phyloP scores from a whole-genome alignment of 495 filamentous ascomycete species.

The Talaromyces nanjingensis region DNA sequence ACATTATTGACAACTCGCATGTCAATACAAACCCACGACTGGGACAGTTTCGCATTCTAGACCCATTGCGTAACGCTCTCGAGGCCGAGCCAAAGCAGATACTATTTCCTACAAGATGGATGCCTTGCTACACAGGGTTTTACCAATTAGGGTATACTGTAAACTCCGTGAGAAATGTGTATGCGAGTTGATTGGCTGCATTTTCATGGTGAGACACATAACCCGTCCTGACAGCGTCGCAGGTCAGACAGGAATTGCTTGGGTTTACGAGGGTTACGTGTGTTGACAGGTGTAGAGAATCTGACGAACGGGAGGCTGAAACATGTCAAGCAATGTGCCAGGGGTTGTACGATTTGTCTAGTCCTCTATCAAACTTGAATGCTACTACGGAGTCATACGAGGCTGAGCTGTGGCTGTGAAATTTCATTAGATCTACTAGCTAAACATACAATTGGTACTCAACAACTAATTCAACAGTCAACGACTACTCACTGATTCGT shows the following conservation, averaged over 20 bases:
- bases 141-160: background rate
- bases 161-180: background rate
- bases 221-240: background rate
- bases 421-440: slow-evolving; percentile 6
- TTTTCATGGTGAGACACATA: background rate
- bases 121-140: background rate
- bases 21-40: background rate
- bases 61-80: background rate
- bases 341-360: background rate
- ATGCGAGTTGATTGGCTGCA: background rate
- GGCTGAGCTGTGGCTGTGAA: background rate
- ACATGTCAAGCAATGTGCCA: background rate
- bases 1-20: background rate
- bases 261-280: background rate
- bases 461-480: background rate
- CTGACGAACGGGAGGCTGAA: background rate
- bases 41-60: slow-evolving; percentile 1
- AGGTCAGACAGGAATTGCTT: background rate
- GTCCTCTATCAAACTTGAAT: too few species aligned
- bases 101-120: background rate
- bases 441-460: slow-evolving; percentile 5
- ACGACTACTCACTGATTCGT: background rate
- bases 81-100: background rate
- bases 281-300: background rate
- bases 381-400: too few species aligned